Percentiles rank a stretch among this genome's conserved stretches.
phyloP scores from a whole-genome alignment of 192 early-diverging fungal species.

The Thoreauomyces humboldtii region DNA sequence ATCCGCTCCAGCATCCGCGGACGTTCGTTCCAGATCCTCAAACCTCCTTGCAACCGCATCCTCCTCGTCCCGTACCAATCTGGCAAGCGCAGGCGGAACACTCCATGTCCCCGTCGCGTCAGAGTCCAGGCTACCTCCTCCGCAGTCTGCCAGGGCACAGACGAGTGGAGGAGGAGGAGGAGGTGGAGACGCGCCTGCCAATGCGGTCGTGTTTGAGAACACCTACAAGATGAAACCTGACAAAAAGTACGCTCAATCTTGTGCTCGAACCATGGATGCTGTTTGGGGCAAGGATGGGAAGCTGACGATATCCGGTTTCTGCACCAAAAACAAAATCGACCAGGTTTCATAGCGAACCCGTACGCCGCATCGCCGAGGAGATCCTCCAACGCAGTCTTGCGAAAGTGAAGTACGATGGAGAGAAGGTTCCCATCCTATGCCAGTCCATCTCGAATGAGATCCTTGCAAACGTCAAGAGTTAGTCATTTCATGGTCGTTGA shows the following conservation, averaged over 20 bases:
- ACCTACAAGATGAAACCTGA: conserved; percentile 57
- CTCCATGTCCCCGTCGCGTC: too few relatives aligned
- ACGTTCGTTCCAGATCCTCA: too few relatives aligned
- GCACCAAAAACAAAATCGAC: too few relatives aligned
- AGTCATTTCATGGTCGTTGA: conserved; percentile 13
- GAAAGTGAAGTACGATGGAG: conserved; percentile 54
- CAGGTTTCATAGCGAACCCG: conserved; percentile 45
- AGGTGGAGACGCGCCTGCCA: conserved; percentile 33
- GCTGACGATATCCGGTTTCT: too few relatives aligned
- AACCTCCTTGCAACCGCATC: too few relatives aligned
- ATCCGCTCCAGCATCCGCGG: too few relatives aligned
- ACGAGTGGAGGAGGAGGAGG: too few relatives aligned
- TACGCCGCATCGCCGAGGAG: conserved; percentile 34
- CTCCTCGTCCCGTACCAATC: too few relatives aligned
- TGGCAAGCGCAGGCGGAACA: too few relatives aligned
- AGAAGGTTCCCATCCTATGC: conserved; percentile 44
- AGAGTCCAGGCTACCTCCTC: too few relatives aligned
- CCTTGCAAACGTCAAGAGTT: conserved; percentile 52
- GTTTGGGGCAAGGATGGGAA: conserved; percentile 16
- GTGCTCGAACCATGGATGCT: too few relatives aligned
- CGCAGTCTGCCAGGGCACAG: too few relatives aligned
- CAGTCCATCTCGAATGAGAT: conserved; percentile 55
- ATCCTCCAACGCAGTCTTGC: conserved; percentile 41
- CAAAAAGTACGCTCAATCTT: conserved; percentile 45
- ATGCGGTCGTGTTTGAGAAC: conserved; percentile 56